Conservation (phyloP, 257 asterid genomes). For the Parsonsia alboflavescens region DNA sequence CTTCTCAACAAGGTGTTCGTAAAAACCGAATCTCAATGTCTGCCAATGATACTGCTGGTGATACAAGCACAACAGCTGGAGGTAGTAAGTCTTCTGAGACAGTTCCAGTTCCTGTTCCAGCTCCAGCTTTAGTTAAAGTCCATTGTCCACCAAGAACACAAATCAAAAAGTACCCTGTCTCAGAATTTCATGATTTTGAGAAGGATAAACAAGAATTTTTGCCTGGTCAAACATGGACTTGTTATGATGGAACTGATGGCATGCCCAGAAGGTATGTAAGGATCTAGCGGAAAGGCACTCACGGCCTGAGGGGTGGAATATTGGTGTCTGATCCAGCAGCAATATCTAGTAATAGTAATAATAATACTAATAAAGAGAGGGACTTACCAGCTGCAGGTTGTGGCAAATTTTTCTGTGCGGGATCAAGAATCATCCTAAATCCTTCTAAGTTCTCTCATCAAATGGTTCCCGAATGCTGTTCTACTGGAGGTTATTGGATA, state of each 20-base stretch:
- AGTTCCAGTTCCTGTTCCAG: too few species aligned
- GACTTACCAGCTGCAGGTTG: constrained; percentile 44
- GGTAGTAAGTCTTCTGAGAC: too few species aligned
- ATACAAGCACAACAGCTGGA: too few species aligned
- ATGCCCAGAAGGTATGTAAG: constrained; percentile 66
- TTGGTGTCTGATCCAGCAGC: constrained; percentile 44
- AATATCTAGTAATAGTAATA: too few species aligned
- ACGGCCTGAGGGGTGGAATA: not conserved
- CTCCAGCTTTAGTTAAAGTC: too few species aligned
- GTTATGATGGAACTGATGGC: constrained; percentile 44
- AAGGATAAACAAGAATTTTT: constrained; percentile 31
- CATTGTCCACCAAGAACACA: too few species aligned
- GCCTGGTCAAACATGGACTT: constrained; percentile 56
- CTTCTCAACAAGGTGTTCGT: too few species aligned
- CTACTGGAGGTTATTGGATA: not conserved
- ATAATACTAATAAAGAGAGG: not conserved
- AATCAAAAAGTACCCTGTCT: constrained; percentile 18
- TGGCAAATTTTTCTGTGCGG: constrained; percentile 45
- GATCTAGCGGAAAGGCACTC: constrained; percentile 28
- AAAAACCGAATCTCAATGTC: too few species aligned
- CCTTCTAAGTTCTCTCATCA: constrained; percentile 24
- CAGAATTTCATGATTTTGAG: constrained; percentile 57
- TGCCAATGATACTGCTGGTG: too few species aligned
- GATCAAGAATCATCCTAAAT: constrained; percentile 13
- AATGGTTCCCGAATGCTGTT: too few species aligned